Percentiles rank a stretch among this genome's conserved stretches.
Evolutionary conservation across 2,329 filamentous ascomycete genomes (phyloP).

Genomic region (Penicillium sp.): DNA sequence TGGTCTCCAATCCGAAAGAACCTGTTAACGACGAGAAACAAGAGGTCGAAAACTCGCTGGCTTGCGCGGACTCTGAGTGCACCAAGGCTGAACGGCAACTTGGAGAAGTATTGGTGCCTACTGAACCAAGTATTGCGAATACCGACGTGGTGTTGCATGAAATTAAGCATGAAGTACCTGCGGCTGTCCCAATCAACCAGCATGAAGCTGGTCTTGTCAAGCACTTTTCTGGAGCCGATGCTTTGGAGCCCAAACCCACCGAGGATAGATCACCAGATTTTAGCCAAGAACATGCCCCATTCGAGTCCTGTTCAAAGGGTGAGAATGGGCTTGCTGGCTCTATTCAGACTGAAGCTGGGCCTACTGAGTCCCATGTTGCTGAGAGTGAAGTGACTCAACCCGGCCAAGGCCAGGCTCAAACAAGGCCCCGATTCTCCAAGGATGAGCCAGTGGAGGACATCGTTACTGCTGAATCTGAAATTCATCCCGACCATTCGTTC

Average conservation of each 20-base stretch:
- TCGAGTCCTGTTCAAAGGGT: neutral
- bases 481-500: constrained; percentile 29
- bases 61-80: neutral
- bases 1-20: neutral
- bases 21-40: neutral
- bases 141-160: neutral
- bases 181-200: neutral
- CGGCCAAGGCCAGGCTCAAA: neutral
- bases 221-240: neutral
- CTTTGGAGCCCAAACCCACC: neutral
- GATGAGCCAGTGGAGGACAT: neutral
- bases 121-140: neutral
- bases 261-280: neutral
- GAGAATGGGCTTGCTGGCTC: neutral
- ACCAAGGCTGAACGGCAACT: neutral
- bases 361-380: neutral
- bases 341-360: neutral
- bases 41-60: neutral
- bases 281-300: neutral
- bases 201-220: neutral
- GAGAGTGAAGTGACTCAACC: neutral
- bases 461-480: constrained; percentile 16
- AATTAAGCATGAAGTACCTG: neutral
- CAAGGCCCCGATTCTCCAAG: neutral
- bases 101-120: neutral